These are phyloP conservation scores for Digitaria exilis DNA, from an alignment of 202 grass and related monocot species.

Conservation along the genomic window DNA sequence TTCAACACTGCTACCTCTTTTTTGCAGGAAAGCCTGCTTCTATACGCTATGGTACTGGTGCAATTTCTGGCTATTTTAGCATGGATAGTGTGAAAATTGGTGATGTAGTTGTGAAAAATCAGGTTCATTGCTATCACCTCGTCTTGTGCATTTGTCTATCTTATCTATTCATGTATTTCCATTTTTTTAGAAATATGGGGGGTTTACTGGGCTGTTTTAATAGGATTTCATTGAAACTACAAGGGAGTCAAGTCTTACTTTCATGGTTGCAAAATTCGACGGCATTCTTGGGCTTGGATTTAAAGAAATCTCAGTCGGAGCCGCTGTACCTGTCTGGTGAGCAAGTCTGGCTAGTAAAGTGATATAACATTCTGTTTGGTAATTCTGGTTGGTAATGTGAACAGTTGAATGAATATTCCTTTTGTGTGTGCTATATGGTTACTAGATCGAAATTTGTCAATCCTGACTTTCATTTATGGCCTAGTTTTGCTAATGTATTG, in stretches of 20 bases:
- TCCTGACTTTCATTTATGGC: neutral
- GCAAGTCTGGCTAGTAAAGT: neutral
- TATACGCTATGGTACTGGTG: conserved; percentile 82
- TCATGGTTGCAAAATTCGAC: conserved; percentile 77
- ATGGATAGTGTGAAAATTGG: conserved; percentile 77
- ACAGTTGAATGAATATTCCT: conserved; percentile 4
- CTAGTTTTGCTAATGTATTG: neutral
- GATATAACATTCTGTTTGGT: neutral
- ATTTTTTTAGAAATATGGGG: conserved; percentile 23
- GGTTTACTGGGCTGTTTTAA: conserved; percentile 30
- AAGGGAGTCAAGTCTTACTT: conserved; percentile 67
- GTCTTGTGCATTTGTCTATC: conserved; percentile 1
- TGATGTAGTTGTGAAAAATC: conserved; percentile 69
- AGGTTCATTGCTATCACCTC: conserved; percentile 44
- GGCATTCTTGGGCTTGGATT: conserved; percentile 90
- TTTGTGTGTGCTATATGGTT: conserved; percentile 24
- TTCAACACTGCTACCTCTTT: neutral
- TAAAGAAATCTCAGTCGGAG: conserved; percentile 70
- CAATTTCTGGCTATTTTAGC: conserved; percentile 75
- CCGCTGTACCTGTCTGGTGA: conserved; percentile 77
- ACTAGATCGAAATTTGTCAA: neutral
- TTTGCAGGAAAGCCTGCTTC: conserved; percentile 72
- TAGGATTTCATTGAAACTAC: conserved; percentile 91
- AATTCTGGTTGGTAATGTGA: conserved; percentile 8
- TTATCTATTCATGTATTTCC: neutral